Conservation (phyloP, 1,139 yeast species). For the Groenewaldozyma auringiensis region DNA sequence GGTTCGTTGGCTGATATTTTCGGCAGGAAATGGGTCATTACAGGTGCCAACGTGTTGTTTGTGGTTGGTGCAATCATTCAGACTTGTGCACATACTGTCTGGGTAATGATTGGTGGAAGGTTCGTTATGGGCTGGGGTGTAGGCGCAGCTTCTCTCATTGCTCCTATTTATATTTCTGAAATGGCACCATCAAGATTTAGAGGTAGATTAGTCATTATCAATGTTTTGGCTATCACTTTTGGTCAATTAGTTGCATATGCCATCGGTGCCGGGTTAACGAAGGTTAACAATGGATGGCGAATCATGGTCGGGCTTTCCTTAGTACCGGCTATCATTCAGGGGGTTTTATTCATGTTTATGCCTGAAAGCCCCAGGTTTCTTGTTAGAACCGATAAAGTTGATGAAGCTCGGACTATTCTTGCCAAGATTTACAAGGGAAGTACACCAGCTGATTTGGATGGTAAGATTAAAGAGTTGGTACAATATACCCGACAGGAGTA, state of each 20-base stretch:
- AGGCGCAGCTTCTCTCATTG: slow-evolving; percentile 83
- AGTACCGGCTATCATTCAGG: slow-evolving; percentile 78
- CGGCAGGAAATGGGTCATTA: slow-evolving; percentile 75
- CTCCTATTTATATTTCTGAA: slow-evolving; percentile 86
- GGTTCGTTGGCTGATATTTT: slow-evolving; percentile 73
- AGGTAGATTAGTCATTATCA: slow-evolving; percentile 56
- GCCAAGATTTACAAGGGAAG: slow-evolving; percentile 35
- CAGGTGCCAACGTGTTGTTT: slow-evolving; percentile 73
- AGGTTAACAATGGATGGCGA: slow-evolving; percentile 83
- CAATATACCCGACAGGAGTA: slow-evolving; percentile 14
- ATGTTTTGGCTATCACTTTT: slow-evolving; percentile 72
- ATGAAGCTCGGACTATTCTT: slow-evolving; percentile 60
- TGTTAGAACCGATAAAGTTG: slow-evolving; percentile 58
- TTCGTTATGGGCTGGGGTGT: slow-evolving; percentile 92
- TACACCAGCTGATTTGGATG: slow-evolving; percentile 23
- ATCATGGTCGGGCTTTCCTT: slow-evolving; percentile 82
- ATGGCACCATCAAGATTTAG: slow-evolving; percentile 87
- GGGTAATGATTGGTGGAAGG: slow-evolving; percentile 91
- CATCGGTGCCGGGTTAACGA: slow-evolving; percentile 80
- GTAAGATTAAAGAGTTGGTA: slow-evolving; percentile 20
- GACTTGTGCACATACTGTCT: slow-evolving; percentile 65
- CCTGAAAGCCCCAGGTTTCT: slow-evolving; percentile 97
- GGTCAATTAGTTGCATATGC: slow-evolving; percentile 91
- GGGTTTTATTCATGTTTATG: slow-evolving; percentile 67
- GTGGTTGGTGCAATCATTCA: slow-evolving; percentile 79